phyloP scores from a whole-genome alignment of 2,329 filamentous ascomycete species.

The Trichoderma endophyticum region DNA sequence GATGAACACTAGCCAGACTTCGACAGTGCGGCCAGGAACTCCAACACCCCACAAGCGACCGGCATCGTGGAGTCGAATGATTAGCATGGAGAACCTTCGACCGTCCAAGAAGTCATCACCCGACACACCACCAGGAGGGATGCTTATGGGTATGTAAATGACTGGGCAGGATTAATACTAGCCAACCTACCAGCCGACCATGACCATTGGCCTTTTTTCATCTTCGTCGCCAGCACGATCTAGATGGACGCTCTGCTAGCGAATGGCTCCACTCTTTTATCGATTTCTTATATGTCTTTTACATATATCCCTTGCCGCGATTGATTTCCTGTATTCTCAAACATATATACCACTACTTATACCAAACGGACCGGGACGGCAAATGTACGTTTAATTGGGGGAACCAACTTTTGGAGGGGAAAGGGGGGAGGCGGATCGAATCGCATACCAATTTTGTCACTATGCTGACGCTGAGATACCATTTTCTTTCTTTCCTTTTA shows the following conservation, averaged over 20 bases:
- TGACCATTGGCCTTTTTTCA: not conserved
- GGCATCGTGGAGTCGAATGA: slow-evolving; percentile 38
- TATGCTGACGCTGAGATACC: slow-evolving; percentile 18
- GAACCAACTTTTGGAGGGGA: not conserved
- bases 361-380: slow-evolving; percentile 14
- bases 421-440: not conserved
- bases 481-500: slow-evolving; percentile 11
- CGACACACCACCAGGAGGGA: slow-evolving; percentile 23
- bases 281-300: slow-evolving; percentile 4
- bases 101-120: slow-evolving; percentile 35
- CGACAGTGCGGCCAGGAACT: slow-evolving; percentile 35
- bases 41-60: slow-evolving; percentile 39
- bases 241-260: not conserved
- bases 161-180: not conserved
- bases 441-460: slow-evolving; percentile 16
- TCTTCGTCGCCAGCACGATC: not conserved
- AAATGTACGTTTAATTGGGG: slow-evolving; percentile 24
- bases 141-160: slow-evolving; percentile 27
- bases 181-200: not conserved
- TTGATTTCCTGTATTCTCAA: slow-evolving; percentile 12
- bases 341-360: slow-evolving; percentile 12
- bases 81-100: slow-evolving; percentile 38
- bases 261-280: slow-evolving; percentile 12
- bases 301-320: slow-evolving; percentile 10
- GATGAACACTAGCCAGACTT: slow-evolving; percentile 26